Base-by-base conservation (phyloP, 1,284 basidiomycete species). In the Pulveroboletus sp. region DNA sequence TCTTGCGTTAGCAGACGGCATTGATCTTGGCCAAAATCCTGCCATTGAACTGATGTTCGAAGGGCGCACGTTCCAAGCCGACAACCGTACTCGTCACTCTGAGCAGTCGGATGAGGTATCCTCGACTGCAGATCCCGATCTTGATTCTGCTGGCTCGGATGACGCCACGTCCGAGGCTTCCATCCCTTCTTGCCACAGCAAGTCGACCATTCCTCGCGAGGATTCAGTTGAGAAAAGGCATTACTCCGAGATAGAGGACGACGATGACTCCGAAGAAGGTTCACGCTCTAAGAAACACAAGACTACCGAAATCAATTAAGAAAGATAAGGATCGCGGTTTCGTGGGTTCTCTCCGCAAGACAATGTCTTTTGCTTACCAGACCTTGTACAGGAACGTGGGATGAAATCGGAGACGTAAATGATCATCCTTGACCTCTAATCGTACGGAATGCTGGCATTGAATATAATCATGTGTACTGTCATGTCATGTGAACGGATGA, bases 11-110 rank as follows among this genome's bases (percentile, higher is more conserved):
- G 44, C 52, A 36, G 52, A 49, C 18, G 44, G 18, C 1, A 9
- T 49, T 11, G 22, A 25, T 40, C 52, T 53, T 25, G 52, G 43
- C 29, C 52, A 53, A 24, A 49, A 53, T 20, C 52, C 43, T 18
- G 1, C 3, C 20, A 17, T 52, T 14, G 20, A 24, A n/a, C 24
- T 47, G 26, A 15, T 5, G 17, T 29, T 2, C 26, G 20, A 24
- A 48, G 20, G 5, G 43, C 35, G 20, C 25, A n/a, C 43, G 35
- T 38, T 52, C 35, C 20, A 38, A 15, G 4, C n/a, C 26, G 20
- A 29, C 35, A 18, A 36, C n/a, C 35, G 17, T 36, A 11, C 18
- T 36, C 18, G 17, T 38, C 36, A 5, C 11, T 2, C 4, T 11
- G 36, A n/a, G 14, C n/a, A 33, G 6, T 24, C 26, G 2, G 26